phyloP scores from a whole-genome alignment of 768 basidiomycete species.

The Neoboletus brunneissimus region DNA sequence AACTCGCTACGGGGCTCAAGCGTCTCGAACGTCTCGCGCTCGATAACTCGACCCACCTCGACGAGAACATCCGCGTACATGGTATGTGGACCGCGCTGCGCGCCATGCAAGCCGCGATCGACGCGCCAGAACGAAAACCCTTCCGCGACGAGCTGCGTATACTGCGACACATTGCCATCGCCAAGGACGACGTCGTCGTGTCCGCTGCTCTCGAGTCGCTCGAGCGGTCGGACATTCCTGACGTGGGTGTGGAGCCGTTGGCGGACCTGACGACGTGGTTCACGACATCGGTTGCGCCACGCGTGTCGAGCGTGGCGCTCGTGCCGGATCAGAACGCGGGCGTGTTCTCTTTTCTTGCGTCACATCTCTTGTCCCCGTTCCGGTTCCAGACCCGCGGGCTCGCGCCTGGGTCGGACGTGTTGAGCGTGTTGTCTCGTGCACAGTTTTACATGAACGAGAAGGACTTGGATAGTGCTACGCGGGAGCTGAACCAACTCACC shows the following conservation, averaged over 20 bases:
- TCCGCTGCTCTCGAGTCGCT: slow-evolving; percentile 64
- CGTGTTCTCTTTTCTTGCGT: slow-evolving; percentile 81
- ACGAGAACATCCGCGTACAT: slow-evolving; percentile 91
- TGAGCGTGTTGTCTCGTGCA: slow-evolving; percentile 84
- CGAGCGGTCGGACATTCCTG: slow-evolving; percentile 70
- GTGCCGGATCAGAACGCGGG: slow-evolving; percentile 91
- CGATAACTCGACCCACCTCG: slow-evolving; percentile 87
- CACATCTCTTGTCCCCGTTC: slow-evolving; percentile 69
- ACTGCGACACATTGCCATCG: slow-evolving; percentile 68
- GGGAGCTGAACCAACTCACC: slow-evolving; percentile 87
- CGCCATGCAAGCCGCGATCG: slow-evolving; percentile 66
- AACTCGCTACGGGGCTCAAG: slow-evolving; percentile 86
- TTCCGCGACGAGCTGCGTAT: slow-evolving; percentile 90
- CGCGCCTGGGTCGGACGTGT: slow-evolving; percentile 70
- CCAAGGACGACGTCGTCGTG: slow-evolving; percentile 68
- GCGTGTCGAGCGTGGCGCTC: slow-evolving; percentile 83
- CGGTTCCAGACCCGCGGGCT: slow-evolving; percentile 80
- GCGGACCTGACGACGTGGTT: slow-evolving; percentile 93
- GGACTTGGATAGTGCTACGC: slow-evolving; percentile 76
- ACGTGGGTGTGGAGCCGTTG: slow-evolving; percentile 82
- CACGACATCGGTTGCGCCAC: slow-evolving; percentile 74
- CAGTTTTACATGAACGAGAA: slow-evolving; percentile 90
- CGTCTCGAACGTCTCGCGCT: slow-evolving; percentile 87
- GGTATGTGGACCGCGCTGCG: slow-evolving; percentile 92
- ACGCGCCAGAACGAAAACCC: slow-evolving; percentile 65